These are phyloP conservation scores for Lasiodiplodia theobromae DNA, from an alignment of 2,329 filamentous ascomycete species.

Conservation along the genomic window DNA sequence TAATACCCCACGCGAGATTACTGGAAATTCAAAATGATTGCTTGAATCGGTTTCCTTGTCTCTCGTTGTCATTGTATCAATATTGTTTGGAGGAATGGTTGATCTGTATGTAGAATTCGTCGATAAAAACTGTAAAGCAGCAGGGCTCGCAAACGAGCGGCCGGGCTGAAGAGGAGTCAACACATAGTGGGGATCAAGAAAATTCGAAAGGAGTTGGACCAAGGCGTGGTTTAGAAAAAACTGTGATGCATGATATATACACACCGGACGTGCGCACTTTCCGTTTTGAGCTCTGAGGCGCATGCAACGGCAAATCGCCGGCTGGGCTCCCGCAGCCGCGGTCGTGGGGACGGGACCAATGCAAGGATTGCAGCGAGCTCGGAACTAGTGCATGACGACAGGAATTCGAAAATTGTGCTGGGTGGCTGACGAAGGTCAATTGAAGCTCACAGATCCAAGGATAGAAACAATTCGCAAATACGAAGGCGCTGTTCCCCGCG, in stretches of 20 bases:
- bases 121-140: not conserved
- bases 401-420: not conserved
- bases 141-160: not conserved
- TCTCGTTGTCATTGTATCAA: not conserved
- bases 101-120: not conserved
- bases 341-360: conserved; percentile 6
- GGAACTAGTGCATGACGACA: conserved; percentile 23
- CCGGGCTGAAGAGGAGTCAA: not conserved
- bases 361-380: conserved; percentile 25
- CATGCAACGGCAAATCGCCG: conserved; percentile 13
- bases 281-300: not conserved
- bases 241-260: no score
- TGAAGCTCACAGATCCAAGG: not conserved
- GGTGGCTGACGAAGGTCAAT: not conserved
- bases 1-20: conserved; percentile 1
- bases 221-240: no score
- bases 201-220: not conserved
- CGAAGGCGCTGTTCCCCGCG: not conserved
- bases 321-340: conserved; percentile 14
- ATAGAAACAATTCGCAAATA: not conserved
- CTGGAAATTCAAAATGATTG: not conserved
- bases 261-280: not conserved
- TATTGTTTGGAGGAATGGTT: not conserved
- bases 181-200: not conserved
- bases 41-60: not conserved